Percentiles rank a stretch among this genome's conserved stretches.
These are phyloP conservation scores for Pisolithus microcarpus DNA, from an alignment of 768 basidiomycete genomes.

Conservation along the genomic window DNA sequence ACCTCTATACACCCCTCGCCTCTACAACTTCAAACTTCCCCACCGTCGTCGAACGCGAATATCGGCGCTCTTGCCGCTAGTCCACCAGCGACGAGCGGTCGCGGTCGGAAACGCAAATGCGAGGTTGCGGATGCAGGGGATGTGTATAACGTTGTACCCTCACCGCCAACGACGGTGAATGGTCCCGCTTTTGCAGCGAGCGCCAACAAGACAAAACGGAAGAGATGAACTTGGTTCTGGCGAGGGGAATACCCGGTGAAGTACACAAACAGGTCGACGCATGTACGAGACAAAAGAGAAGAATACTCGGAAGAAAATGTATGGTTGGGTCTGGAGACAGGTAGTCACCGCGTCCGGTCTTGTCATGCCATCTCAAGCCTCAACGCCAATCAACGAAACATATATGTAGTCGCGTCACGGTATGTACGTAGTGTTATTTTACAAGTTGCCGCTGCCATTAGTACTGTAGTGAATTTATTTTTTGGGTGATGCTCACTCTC, in stretches of 20 bases:
- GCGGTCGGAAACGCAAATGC: slow-evolving; percentile 37
- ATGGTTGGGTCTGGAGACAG: no score
- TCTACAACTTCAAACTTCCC: not conserved
- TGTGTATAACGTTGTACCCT: not conserved
- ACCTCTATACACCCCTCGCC: not conserved
- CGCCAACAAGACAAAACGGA: slow-evolving; percentile 21
- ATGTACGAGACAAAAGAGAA: no score
- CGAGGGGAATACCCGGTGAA: no score
- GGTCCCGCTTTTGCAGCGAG: slow-evolving; percentile 3
- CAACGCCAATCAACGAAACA: no score
- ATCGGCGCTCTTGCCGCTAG: not conserved
- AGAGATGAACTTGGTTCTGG: slow-evolving; percentile 14
- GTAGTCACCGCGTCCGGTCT: no score
- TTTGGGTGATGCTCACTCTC: not conserved
- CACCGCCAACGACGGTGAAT: not conserved
- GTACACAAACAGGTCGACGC: no score
- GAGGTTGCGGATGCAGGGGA: slow-evolving; percentile 17
- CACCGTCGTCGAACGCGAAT: not conserved
- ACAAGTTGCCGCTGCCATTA: no score
- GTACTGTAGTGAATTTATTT: no score
- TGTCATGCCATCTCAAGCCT: no score
- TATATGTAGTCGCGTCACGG: no score
- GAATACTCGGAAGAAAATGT: no score
- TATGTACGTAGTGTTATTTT: no score
- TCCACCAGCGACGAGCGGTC: not conserved